These are phyloP conservation scores for Ochetophila trinervis DNA, from an alignment of 306 rosid species.

Conservation along the genomic window DNA sequence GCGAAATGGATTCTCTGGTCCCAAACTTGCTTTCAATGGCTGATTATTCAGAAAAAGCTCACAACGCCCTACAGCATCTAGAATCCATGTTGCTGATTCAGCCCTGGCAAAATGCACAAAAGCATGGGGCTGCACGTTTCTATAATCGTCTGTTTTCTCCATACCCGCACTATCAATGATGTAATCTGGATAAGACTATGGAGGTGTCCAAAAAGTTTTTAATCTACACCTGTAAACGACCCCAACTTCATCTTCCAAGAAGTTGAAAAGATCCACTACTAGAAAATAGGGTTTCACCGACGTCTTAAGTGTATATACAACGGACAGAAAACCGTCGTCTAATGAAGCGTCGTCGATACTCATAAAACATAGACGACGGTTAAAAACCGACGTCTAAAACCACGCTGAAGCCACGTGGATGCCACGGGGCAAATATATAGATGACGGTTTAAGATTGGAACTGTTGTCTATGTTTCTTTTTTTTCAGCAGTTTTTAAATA, in stretches of 20 bases:
- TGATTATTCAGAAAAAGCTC: slow-evolving; percentile 39
- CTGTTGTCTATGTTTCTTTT: no score
- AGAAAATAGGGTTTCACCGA: no score
- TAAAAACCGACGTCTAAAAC: no score
- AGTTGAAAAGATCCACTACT: slow-evolving; percentile 40
- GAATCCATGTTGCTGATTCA: slow-evolving; percentile 38
- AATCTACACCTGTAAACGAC: slow-evolving; percentile 61
- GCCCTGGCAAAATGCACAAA: slow-evolving; percentile 69
- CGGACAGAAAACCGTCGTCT: no score
- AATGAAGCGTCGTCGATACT: no score
- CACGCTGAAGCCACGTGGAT: no score
- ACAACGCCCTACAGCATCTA: slow-evolving; percentile 44
- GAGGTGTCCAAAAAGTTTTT: slow-evolving; percentile 85
- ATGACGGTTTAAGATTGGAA: no score
- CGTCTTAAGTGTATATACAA: no score
- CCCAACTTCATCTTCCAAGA: slow-evolving; percentile 56
- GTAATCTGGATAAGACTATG: slow-evolving; percentile 58
- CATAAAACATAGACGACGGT: no score
- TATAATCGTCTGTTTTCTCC: slow-evolving; percentile 22
- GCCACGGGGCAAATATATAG: no score
- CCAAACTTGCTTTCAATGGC: slow-evolving; percentile 51
- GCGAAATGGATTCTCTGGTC: slow-evolving; percentile 62
- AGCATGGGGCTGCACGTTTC: no score
- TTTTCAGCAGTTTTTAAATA: no score
- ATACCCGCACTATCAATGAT: slow-evolving; percentile 18